These are phyloP conservation scores for Verticillium tricorpus DNA, from an alignment of 2,329 filamentous ascomycete genomes.

Conservation along the genomic window DNA sequence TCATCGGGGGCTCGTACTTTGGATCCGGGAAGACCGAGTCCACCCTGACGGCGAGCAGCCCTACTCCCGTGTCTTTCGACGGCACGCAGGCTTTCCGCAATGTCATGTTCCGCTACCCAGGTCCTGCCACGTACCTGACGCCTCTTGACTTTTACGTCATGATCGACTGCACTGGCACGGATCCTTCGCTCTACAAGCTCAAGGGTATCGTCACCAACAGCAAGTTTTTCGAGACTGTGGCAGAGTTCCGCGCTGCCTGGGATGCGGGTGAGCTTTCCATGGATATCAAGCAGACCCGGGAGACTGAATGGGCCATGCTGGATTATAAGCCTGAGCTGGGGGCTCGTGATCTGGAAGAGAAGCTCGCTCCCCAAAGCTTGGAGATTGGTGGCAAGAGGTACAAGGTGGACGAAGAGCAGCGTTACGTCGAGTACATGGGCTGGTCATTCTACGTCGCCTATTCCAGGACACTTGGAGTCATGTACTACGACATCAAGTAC, in stretches of 20 bases:
- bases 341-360: slow-evolving; percentile 26
- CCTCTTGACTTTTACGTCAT: slow-evolving; percentile 41
- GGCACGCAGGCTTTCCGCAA: slow-evolving; percentile 32
- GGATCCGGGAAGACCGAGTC: slow-evolving; percentile 22
- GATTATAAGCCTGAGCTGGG: slow-evolving; percentile 25
- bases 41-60: slow-evolving; percentile 25
- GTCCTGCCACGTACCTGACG: slow-evolving; percentile 31
- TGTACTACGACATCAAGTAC: slow-evolving; percentile 43
- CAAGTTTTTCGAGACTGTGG: slow-evolving; percentile 28
- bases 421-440: slow-evolving; percentile 48
- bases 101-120: slow-evolving; percentile 36
- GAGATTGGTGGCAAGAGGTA: slow-evolving; percentile 35
- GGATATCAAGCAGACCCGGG: slow-evolving; percentile 26
- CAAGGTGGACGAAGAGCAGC: slow-evolving; percentile 35
- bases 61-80: slow-evolving; percentile 33
- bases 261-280: slow-evolving; percentile 29
- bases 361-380: slow-evolving; percentile 28
- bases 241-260: slow-evolving; percentile 29
- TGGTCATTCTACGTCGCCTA: slow-evolving; percentile 47
- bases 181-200: slow-evolving; percentile 34
- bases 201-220: slow-evolving; percentile 37
- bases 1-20: slow-evolving; percentile 30
- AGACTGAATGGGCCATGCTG: slow-evolving; percentile 28
- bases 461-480: slow-evolving; percentile 37
- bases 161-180: slow-evolving; percentile 37